Conservation (phyloP, 768 basidiomycete species). For the Kwoniella pini region DNA sequence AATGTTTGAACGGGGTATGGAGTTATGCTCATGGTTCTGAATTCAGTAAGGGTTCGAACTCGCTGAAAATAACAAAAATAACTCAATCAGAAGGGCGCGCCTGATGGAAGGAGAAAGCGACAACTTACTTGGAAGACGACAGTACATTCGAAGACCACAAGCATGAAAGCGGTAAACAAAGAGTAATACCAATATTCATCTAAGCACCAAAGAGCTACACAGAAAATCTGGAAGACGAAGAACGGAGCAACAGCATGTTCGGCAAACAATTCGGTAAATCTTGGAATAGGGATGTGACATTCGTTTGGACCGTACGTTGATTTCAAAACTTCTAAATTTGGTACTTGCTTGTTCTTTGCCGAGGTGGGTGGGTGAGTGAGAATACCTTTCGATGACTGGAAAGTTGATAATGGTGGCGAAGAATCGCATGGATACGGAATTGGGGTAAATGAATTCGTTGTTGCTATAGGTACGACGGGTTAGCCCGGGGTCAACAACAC, state of each 20-base stretch:
- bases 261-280: constrained; percentile 83
- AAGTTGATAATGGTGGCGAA: constrained; percentile 68
- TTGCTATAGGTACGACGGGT: constrained; percentile 37
- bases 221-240: constrained; percentile 99
- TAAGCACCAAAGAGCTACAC: constrained; percentile 93
- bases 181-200: constrained; percentile 99
- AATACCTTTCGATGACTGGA: constrained; percentile 62
- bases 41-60: constrained; percentile 88
- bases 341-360: constrained; percentile 23
- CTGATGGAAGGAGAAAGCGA: neutral
- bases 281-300: constrained; percentile 95
- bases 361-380: constrained; percentile 42
- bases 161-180: constrained; percentile 96
- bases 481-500: neutral
- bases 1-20: constrained; percentile 84
- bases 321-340: constrained; percentile 61
- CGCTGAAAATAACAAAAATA: too few relatives aligned
- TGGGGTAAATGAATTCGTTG: constrained; percentile 67
- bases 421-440: constrained; percentile 85
- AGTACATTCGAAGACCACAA: constrained; percentile 96
- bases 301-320: constrained; percentile 86
- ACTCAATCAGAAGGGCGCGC: neutral
- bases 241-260: constrained; percentile 99
- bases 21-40: constrained; percentile 91
- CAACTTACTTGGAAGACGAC: constrained; percentile 90